Evolutionary conservation across 192 early-diverging fungal genomes (phyloP).

Genomic region (Lunasporangiospora selenospora): DNA sequence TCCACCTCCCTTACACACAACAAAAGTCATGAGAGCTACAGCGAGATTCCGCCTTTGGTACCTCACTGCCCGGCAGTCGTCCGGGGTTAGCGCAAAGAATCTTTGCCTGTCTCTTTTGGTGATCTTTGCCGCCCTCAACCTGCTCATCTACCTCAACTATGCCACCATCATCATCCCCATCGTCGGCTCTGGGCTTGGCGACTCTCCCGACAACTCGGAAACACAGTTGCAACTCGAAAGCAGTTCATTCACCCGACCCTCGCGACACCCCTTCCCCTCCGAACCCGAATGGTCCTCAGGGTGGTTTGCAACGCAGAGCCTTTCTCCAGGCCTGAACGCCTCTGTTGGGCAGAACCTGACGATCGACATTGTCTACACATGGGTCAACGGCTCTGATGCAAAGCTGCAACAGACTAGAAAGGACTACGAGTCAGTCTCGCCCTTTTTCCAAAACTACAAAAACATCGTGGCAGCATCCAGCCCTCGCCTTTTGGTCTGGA

Average conservation of each 20-base stretch:
- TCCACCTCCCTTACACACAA: neutral
- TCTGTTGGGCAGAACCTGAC: neutral
- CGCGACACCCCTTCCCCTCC: slow-evolving; percentile 8
- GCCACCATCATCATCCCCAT: neutral
- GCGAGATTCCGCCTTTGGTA: neutral
- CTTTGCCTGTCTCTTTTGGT: slow-evolving; percentile 10
- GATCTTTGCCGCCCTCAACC: slow-evolving; percentile 28
- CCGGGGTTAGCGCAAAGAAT: neutral
- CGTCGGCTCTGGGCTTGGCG: neutral
- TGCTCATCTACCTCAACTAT: slow-evolving; percentile 19
- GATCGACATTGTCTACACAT: slow-evolving; percentile 51
- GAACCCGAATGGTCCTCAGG: slow-evolving; percentile 9
- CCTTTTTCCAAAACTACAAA: slow-evolving; percentile 21
- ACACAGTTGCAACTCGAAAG: slow-evolving; percentile 21
- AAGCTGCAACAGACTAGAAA: slow-evolving; percentile 6
- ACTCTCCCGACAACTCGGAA: neutral
- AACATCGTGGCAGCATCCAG: too few relatives aligned
- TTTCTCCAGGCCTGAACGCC: slow-evolving; percentile 6
- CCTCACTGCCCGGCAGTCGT: slow-evolving; percentile 1
- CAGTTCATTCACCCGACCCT: neutral
- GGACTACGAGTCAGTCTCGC: slow-evolving; percentile 10
- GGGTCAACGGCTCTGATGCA: slow-evolving; percentile 52
- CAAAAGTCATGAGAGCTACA: neutral
- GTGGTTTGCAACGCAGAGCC: slow-evolving; percentile 2
- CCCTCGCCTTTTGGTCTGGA: too few relatives aligned